Percentiles rank a stretch among this genome's conserved stretches.
Conservation (phyloP, 305 asterid species). For the Petunia hybrid region DNA sequence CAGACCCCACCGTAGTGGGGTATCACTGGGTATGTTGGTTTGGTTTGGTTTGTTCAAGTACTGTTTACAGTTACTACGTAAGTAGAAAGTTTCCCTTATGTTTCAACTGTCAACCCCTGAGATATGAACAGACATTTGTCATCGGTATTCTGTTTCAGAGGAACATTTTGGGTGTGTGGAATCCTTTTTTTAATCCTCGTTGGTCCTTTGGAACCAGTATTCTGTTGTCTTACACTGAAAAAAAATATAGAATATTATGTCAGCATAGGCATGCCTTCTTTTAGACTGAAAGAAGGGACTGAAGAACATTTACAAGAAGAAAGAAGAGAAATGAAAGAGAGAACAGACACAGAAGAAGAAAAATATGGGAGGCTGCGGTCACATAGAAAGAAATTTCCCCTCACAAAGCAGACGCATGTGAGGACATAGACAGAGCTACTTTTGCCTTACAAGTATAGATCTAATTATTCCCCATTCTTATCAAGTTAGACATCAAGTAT, state of each 20-base stretch:
- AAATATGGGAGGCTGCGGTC: neutral
- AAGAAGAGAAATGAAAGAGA: neutral
- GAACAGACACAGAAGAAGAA: neutral
- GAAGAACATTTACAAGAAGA: neutral
- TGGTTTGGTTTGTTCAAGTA: neutral
- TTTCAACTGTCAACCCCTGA: neutral
- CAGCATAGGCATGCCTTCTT: neutral
- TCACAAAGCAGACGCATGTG: neutral
- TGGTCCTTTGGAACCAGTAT: neutral
- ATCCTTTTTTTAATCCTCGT: neutral
- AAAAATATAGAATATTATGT: neutral
- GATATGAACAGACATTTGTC: neutral
- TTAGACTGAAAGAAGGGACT: neutral
- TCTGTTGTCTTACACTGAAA: neutral
- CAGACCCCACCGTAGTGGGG: no score
- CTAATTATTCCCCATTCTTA: neutral
- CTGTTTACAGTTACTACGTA: neutral
- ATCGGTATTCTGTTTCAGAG: neutral
- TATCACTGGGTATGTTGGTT: no score
- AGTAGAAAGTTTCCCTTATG: neutral
- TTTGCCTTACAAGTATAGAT: slow-evolving; percentile 9
- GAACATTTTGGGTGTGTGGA: neutral
- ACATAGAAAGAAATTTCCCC: neutral
- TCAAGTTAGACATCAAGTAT: neutral
- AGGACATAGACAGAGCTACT: neutral